phyloP scores from a whole-genome alignment of 345 rosid genomes.

The Arabis alpina region DNA sequence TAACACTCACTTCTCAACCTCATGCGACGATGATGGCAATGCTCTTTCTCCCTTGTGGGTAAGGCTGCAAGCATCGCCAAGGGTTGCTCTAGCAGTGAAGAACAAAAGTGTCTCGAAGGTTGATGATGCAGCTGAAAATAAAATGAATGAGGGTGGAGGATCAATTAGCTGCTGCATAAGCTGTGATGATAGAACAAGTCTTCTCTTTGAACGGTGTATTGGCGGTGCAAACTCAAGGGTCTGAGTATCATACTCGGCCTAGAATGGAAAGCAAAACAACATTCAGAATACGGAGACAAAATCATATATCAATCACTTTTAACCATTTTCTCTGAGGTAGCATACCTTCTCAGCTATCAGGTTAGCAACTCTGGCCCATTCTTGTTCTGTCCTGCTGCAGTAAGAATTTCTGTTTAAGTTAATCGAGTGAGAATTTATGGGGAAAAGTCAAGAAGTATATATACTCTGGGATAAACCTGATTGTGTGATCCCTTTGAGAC shows the following conservation, averaged over 20 bases:
- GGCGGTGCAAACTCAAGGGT: constrained; percentile 48
- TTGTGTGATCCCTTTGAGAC: constrained; percentile 49
- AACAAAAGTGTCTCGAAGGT: constrained; percentile 51
- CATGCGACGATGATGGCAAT: constrained; percentile 20
- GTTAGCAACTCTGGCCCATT: constrained; percentile 67
- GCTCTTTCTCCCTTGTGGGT: constrained; percentile 33
- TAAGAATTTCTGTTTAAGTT: constrained; percentile 21
- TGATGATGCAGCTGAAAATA: constrained; percentile 52
- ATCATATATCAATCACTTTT: background rate
- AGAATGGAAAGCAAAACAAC: constrained; percentile 31
- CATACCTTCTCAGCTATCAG: constrained; percentile 70
- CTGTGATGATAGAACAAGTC: constrained; percentile 65
- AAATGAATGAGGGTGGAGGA: constrained; percentile 54
- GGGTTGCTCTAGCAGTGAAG: constrained; percentile 52
- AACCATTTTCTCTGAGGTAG: constrained; percentile 19
- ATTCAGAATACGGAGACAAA: constrained; percentile 12
- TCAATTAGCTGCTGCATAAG: constrained; percentile 68
- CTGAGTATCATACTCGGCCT: constrained; percentile 56
- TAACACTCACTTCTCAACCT: constrained; percentile 48
- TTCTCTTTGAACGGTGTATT: constrained; percentile 57
- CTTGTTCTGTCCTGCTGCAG: constrained; percentile 60
- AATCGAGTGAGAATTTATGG: background rate
- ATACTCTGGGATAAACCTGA: constrained; percentile 47
- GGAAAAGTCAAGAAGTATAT: background rate
- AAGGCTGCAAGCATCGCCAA: constrained; percentile 65